Evolutionary conservation across 345 rosid species (phyloP).

Genomic region (Populus euphratica): DNA sequence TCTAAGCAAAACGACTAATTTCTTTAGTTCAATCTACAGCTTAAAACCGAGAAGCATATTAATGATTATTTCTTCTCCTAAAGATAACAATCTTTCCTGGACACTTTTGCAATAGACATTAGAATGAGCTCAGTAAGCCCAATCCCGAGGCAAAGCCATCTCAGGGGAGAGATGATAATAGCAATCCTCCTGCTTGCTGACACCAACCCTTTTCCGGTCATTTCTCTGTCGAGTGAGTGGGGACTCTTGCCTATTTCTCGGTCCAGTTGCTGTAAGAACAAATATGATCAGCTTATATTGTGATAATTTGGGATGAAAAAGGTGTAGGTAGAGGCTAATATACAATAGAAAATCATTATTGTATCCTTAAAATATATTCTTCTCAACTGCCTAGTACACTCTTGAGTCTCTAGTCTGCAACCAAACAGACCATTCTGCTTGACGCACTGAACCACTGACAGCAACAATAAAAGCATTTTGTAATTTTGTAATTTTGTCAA

Average conservation of each 20-base stretch:
- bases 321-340: no score
- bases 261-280: slow-evolving; percentile 15
- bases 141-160: slow-evolving; percentile 37
- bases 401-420: background rate
- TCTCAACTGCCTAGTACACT: no score
- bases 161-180: slow-evolving; percentile 38
- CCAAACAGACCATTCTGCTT: background rate
- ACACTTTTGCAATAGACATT: background rate
- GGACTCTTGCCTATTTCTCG: slow-evolving; percentile 10
- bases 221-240: slow-evolving; percentile 17
- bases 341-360: background rate
- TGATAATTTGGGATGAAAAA: no score
- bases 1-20: background rate
- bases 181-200: slow-evolving; percentile 26
- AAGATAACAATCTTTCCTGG: background rate
- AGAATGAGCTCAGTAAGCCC: slow-evolving; percentile 22
- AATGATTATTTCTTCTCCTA: background rate
- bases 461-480: background rate
- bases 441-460: slow-evolving; percentile 2
- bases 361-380: background rate
- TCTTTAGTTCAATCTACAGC: background rate
- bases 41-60: slow-evolving; percentile 5
- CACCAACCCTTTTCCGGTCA: slow-evolving; percentile 7
- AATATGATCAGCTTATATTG: background rate
- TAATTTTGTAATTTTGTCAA: background rate